Evolutionary conservation across 108 stramenopile species (phyloP), one percentile per base, ranked within the genome.

Genomic region (Cylindrotheca closterium): DNA sequence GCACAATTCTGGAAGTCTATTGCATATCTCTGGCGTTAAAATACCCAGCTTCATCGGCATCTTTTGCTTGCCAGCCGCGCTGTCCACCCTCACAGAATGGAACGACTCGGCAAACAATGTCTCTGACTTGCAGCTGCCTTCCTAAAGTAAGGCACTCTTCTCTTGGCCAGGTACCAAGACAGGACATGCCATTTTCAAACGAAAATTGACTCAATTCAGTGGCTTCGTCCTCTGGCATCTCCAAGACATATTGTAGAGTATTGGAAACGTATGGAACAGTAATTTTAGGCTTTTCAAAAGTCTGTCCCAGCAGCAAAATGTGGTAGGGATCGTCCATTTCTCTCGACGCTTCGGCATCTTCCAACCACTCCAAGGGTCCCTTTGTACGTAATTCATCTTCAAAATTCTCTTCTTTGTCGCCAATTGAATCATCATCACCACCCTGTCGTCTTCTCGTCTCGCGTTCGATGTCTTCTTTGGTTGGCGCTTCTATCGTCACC

Each of bases 251-350:
- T 7, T 82, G 71, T 30, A 89, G 73, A 15, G 70, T 81, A 0
- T 64, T 49, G 3, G 81, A 70, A 2, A 85, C 88, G 37, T 93
- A 93, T 46, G 79, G 62, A 2, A 89, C 74, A 10, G 92, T 88
- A 25, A 93, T 86, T 30, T 85, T 81, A 8, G 71, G 67, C 32
- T 87, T 75, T 10, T 72, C 71, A 65, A 83, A 93, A 33, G 92
- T 93, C 15, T 50, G 65, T 27, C 77, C 82, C 25, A 93, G 37
- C 0, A 93, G 54, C n/a, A 93, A 60, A 46, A 93, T 93, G 70
- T 93, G 92, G 51, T 81, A 93, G 17, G 92, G 92, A 71, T 89
- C 92, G 19, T 86, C 75, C 51, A 67, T 73, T 33, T 89, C 84
- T 17, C 91, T 75, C 1, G 79, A 74, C 30, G 70, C 71, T 7